phyloP scores from a whole-genome alignment of 768 basidiomycete species.

The Porphyrellus cyaneotinctus region DNA sequence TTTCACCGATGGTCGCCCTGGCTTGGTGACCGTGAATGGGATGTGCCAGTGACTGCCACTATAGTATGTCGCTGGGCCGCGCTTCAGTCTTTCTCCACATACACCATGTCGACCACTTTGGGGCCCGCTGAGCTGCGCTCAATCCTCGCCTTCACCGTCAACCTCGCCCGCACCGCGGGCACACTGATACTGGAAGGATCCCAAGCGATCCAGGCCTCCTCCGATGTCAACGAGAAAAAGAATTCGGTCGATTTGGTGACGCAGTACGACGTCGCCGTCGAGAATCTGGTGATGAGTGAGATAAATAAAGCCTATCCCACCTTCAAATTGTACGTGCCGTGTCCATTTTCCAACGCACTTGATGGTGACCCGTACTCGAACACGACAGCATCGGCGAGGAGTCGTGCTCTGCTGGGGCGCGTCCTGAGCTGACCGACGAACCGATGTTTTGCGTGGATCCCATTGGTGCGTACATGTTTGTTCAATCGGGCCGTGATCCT shows the following conservation, averaged over 20 bases:
- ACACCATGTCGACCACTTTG: constrained; percentile 32
- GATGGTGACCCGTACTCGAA: background rate
- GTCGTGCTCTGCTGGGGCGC: constrained; percentile 74
- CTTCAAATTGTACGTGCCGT: constrained; percentile 72
- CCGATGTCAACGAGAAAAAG: constrained; percentile 77
- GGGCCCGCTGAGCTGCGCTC: constrained; percentile 46
- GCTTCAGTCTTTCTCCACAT: background rate
- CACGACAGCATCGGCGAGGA: constrained; percentile 85
- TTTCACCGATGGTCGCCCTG: no score
- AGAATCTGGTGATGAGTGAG: constrained; percentile 73
- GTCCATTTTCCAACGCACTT: background rate
- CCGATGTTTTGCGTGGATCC: constrained; percentile 98
- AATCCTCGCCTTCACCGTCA: constrained; percentile 64
- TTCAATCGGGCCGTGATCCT: background rate
- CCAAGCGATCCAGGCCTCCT: constrained; percentile 60
- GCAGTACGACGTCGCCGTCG: constrained; percentile 89
- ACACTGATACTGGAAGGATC: constrained; percentile 73
- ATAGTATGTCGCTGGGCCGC: no score
- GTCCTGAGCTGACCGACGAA: constrained; percentile 69
- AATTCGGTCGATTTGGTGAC: constrained; percentile 95
- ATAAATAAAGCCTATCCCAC: constrained; percentile 62
- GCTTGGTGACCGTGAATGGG: no score
- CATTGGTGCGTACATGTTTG: constrained; percentile 55
- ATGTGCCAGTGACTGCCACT: no score
- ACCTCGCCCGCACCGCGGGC: constrained; percentile 74